A percentile compares a stretch with the other conserved stretches of the same genome.
Conservation (phyloP, 2,329 filamentous ascomycete genomes). For the Aureobasidium leucospermi region DNA sequence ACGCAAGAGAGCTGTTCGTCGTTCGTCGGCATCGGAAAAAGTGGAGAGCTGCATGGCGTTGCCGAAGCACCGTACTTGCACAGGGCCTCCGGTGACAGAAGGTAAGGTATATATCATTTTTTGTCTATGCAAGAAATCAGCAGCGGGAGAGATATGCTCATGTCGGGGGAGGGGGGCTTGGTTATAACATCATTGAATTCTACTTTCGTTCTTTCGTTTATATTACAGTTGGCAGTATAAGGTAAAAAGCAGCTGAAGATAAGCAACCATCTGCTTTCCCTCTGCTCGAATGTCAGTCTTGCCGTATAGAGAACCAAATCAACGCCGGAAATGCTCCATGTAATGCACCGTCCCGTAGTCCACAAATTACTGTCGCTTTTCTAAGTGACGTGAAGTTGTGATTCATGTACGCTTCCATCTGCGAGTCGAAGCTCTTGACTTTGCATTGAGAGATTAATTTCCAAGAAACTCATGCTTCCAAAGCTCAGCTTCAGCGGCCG, state of each 20-base stretch:
- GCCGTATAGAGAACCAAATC: background rate
- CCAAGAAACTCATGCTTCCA: background rate
- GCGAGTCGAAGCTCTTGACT: background rate
- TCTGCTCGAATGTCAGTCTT: background rate
- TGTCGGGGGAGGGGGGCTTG: background rate
- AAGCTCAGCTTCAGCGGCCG: background rate
- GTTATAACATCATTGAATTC: background rate
- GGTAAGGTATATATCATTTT: background rate
- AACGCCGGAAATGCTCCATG: background rate
- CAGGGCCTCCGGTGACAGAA: background rate
- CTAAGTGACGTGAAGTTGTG: background rate
- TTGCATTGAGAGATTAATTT: background rate
- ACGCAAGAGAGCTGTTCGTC: background rate
- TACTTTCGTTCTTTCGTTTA: background rate
- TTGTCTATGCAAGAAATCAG: background rate
- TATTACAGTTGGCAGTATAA: background rate
- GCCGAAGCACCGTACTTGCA: background rate
- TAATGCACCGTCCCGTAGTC: background rate
- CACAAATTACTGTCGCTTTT: background rate
- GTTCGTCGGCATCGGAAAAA: background rate
- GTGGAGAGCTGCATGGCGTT: constrained; percentile 2
- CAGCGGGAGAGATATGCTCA: background rate
- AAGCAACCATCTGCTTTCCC: background rate
- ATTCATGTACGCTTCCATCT: background rate
- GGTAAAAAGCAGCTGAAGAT: background rate